A percentile compares a stretch with the other conserved stretches of the same genome.
These are phyloP conservation scores for Hericium rajendrae DNA, from an alignment of 768 basidiomycete species.

Conservation along the genomic window DNA sequence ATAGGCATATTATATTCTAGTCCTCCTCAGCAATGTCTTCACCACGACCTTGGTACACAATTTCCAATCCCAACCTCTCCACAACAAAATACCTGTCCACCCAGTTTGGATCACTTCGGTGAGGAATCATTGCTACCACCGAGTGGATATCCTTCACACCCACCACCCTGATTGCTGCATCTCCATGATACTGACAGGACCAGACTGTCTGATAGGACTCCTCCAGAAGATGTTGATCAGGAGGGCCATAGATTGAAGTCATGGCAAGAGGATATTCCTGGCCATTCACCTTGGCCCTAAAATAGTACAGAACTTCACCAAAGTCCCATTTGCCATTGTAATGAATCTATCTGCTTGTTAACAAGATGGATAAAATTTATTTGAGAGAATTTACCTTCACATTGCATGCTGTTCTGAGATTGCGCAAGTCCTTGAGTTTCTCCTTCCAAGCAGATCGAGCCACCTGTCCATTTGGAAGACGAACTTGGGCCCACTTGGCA, in stretches of 20 bases:
- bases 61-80: neutral
- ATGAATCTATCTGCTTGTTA: neutral
- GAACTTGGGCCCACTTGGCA: constrained; percentile 6
- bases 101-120: neutral
- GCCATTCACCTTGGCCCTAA: neutral
- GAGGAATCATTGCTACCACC: constrained; percentile 9
- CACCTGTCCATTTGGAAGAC: constrained; percentile 9
- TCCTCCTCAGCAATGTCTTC: neutral
- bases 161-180: constrained; percentile 3
- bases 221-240: constrained; percentile 4
- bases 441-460: constrained; percentile 13
- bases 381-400: neutral
- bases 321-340: neutral
- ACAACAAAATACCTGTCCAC: neutral
- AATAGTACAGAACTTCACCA: constrained; percentile 9
- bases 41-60: neutral
- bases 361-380: neutral
- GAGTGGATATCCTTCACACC: neutral
- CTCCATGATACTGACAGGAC: constrained; percentile 4
- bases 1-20: too few species aligned
- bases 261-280: constrained; percentile 4
- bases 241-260: constrained; percentile 3
- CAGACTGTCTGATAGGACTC: constrained; percentile 4
- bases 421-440: neutral
- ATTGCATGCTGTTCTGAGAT: neutral